Conservation (phyloP, 2,329 filamentous ascomycete genomes). For the Fusarium concolor region DNA sequence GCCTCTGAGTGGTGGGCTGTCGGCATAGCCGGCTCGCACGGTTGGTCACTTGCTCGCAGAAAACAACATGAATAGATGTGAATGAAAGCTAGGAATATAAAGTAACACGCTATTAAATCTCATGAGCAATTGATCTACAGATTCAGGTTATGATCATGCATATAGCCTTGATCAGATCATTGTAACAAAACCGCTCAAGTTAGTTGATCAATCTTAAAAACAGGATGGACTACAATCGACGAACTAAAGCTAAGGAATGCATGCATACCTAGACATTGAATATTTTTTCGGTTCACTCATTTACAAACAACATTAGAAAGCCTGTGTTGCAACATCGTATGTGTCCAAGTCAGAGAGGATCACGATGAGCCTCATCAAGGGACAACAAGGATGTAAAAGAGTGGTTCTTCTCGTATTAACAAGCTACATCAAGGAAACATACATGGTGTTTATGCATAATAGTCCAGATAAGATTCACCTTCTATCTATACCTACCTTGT, state of each 20-base stretch:
- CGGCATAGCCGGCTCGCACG: conserved; percentile 23
- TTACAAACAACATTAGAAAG: too few species aligned
- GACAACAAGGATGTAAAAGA: conserved; percentile 1
- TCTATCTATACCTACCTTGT: background rate
- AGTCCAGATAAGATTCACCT: conserved; percentile 1
- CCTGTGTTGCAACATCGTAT: conserved; percentile 8
- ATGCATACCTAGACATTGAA: background rate
- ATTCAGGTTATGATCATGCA: background rate
- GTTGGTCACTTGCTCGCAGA: background rate
- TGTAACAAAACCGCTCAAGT: background rate
- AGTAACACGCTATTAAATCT: background rate
- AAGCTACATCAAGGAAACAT: background rate
- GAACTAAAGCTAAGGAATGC: background rate
- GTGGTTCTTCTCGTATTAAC: conserved; percentile 29
- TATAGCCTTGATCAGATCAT: background rate
- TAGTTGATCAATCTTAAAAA: background rate
- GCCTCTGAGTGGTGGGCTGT: conserved; percentile 9
- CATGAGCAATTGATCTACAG: background rate
- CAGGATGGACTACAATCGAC: background rate
- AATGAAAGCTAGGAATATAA: background rate
- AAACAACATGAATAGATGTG: background rate
- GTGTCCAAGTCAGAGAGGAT: conserved; percentile 10
- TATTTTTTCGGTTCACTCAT: too few species aligned
- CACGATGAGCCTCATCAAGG: background rate
- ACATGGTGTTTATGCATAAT: conserved; percentile 13